Evolutionary conservation across 169 alveolate species (phyloP).

Genomic region (Plasmodium vinckei): DNA sequence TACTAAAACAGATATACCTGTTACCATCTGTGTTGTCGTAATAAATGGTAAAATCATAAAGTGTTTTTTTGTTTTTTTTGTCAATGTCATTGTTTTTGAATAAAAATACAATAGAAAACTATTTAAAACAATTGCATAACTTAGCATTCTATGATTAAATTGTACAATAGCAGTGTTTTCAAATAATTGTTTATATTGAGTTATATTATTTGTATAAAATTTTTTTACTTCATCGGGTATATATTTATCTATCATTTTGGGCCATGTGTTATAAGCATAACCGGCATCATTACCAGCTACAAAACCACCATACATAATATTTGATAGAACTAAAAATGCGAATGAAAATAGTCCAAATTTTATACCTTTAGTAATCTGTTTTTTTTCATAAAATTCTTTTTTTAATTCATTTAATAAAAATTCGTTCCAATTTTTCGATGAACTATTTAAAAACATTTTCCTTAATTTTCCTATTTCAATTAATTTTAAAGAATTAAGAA

Average conservation of each 20-base stretch:
- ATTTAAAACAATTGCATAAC: slow-evolving; percentile 79
- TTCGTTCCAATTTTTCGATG: slow-evolving; percentile 41
- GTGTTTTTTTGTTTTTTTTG: slow-evolving; percentile 76
- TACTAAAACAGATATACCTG: slow-evolving; percentile 80
- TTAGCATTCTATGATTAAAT: slow-evolving; percentile 89
- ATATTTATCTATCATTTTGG: slow-evolving; percentile 86
- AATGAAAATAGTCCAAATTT: slow-evolving; percentile 41
- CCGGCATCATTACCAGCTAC: slow-evolving; percentile 93
- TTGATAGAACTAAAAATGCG: slow-evolving; percentile 40
- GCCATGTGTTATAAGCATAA: slow-evolving; percentile 91
- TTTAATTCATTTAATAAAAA: slow-evolving; percentile 39
- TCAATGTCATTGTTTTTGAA: slow-evolving; percentile 37
- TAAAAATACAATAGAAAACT: slow-evolving; percentile 59
- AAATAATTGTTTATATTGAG: slow-evolving; percentile 77
- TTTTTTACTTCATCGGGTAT: slow-evolving; percentile 83
- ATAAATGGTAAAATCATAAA: slow-evolving; percentile 82
- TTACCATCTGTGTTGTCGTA: slow-evolving; percentile 78
- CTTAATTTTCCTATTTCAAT: slow-evolving; percentile 70
- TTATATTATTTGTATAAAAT: slow-evolving; percentile 39
- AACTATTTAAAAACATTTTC: slow-evolving; percentile 32
- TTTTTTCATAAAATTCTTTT: slow-evolving; percentile 64
- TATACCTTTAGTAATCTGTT: slow-evolving; percentile 37
- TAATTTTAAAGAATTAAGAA: slow-evolving; percentile 79
- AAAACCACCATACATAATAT: slow-evolving; percentile 79
- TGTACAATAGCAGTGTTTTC: slow-evolving; percentile 89